These are phyloP conservation scores for Triticum aestivum DNA, from an alignment of 176 grass and related monocot genomes.

Conservation along the genomic window DNA sequence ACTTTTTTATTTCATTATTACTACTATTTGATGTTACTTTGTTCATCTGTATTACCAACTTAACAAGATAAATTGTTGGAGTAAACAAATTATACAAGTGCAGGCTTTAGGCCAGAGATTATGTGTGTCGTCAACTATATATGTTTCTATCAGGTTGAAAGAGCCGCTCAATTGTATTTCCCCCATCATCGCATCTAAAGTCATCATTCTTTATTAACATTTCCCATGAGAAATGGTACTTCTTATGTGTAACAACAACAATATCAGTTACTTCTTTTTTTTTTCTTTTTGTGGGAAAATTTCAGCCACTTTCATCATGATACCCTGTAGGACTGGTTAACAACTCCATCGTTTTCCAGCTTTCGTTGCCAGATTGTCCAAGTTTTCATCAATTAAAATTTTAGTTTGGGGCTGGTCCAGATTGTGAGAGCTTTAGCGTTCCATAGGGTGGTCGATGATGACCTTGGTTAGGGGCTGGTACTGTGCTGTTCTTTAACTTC, in stretches of 20 bases:
- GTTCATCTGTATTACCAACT: background rate
- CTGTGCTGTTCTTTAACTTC: no score
- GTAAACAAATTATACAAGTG: background rate
- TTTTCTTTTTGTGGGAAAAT: no score
- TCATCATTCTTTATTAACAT: background rate
- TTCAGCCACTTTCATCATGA: background rate
- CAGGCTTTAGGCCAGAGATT: background rate
- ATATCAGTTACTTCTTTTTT: background rate
- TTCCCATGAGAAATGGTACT: background rate
- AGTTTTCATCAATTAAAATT: background rate
- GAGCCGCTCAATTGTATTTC: background rate
- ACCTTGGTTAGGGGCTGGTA: no score
- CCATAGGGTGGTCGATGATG: no score
- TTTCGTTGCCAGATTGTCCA: background rate
- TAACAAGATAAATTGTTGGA: background rate
- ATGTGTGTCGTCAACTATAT: background rate
- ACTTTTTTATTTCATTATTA: background rate
- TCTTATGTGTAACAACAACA: background rate
- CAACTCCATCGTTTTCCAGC: background rate
- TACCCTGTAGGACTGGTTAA: background rate
- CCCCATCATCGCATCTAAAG: background rate
- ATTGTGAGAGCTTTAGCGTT: no score
- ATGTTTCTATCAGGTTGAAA: background rate
- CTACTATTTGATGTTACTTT: background rate
- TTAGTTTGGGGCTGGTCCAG: background rate